Evolutionary conservation across 441 rosid species (phyloP).

Genomic region (Breynia disticha): DNA sequence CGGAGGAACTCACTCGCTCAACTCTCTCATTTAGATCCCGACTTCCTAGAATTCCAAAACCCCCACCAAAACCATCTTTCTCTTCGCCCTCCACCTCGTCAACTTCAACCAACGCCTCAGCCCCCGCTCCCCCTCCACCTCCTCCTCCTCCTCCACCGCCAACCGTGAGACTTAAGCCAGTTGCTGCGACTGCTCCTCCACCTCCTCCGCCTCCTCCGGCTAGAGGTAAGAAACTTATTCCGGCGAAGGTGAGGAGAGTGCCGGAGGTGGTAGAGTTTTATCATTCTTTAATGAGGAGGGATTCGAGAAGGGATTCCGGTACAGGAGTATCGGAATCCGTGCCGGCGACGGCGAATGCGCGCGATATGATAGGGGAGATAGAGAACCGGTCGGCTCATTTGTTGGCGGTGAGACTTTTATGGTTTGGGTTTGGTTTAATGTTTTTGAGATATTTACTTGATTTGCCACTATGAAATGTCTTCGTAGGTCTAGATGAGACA

Average conservation of each 20-base stretch:
- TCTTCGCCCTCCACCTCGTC: constrained; percentile 17
- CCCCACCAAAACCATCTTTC: constrained; percentile 65
- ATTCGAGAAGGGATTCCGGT: constrained; percentile 62
- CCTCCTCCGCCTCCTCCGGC: constrained; percentile 82
- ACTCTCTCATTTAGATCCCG: constrained; percentile 63
- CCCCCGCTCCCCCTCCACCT: constrained; percentile 28
- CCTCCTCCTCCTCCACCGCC: constrained; percentile 22
- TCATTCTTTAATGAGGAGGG: constrained; percentile 88
- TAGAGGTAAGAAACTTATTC: constrained; percentile 28
- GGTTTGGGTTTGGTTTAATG: constrained; percentile 4
- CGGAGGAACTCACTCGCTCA: constrained; percentile 60
- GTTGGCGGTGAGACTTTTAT: constrained; percentile 67
- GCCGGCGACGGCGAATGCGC: constrained; percentile 51
- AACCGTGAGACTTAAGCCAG: not conserved
- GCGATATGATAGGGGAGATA: constrained; percentile 98
- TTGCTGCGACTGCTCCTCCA: constrained; percentile 30
- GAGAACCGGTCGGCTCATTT: constrained; percentile 88
- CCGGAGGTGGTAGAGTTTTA: constrained; percentile 98
- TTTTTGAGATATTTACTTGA: constrained; percentile 19
- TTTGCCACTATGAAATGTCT: constrained; percentile 27
- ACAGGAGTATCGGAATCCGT: constrained; percentile 33
- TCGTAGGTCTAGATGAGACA: constrained; percentile 26
- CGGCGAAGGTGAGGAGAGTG: constrained; percentile 68
- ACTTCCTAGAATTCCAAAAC: constrained; percentile 71
- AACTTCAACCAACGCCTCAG: constrained; percentile 16